Base-by-base conservation (phyloP, 1,139 yeast genomes). In the Lodderomyces oxycetoniae region DNA sequence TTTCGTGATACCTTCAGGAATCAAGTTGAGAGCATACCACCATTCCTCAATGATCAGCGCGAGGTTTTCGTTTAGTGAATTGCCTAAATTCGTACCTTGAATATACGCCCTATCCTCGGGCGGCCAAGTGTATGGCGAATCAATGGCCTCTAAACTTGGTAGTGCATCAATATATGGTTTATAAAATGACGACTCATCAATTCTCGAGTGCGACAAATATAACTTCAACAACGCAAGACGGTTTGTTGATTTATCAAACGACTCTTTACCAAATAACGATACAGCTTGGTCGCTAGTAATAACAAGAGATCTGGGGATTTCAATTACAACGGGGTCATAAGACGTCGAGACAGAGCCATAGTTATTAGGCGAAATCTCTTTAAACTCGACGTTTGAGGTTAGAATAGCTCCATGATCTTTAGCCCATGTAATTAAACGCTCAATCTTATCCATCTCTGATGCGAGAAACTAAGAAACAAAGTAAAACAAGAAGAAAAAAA, bases 81-180 rank as follows among this genome's bases (percentile, higher is more conserved):
- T 61, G 1, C 74, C 75, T 35, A 70, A 52, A 34, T 63, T 63
- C 1, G 94, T 80, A 0, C 89, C 93, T 30, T 67, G 61, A 6
- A 87, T 54, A 35, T 67, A 55, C 2, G 57, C 53, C 40, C 73
- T 62, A 30, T 81, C 83, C 4, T 59, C 58, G 0, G 67, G 54
- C 11, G 59, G 55, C 86, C 89, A 86, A 38, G 74, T 74, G 35
- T 75, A 71, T 1, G 95, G 93, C 4, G 80, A 67, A 24, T 68
- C 67, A 17, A 76, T 66, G 10, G 64, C 59, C 3, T 48, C 47
- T 4, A 72, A 61, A 2, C 52, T 42, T 0, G 95, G 95, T 17
- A 87, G 63, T n/a, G 71, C 52, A 17, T 63, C 54, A 22, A 86
- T 50, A 49, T 85, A 88, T 0, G 80, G 74, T 30, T 50, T 37